Percentiles rank a stretch among this genome's conserved stretches.
Evolutionary conservation across 1,284 basidiomycete species (phyloP).

Genomic region (Coniferiporia sulphurascens): DNA sequence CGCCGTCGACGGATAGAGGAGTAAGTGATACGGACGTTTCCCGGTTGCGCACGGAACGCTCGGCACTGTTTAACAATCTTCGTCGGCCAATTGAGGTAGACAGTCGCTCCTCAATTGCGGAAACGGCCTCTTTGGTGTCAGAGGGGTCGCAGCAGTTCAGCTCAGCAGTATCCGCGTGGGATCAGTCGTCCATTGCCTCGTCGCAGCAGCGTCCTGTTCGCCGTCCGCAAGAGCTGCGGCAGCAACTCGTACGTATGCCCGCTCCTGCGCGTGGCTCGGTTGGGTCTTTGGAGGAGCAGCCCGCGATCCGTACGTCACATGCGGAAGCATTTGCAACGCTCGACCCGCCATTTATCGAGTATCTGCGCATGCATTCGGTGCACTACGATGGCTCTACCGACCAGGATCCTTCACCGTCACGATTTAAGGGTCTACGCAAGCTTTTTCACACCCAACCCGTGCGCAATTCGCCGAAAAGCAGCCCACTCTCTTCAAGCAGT

Average conservation of each 20-base stretch:
- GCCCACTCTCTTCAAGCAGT: conserved; percentile 10
- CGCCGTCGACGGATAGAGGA: conserved; percentile 3
- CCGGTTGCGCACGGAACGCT: neutral
- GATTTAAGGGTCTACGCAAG: conserved; percentile 14
- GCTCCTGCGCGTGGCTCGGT: conserved; percentile 9
- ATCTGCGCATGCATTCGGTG: conserved; percentile 34
- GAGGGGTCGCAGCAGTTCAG: conserved; percentile 18
- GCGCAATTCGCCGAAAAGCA: conserved; percentile 8
- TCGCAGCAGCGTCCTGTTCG: conserved; percentile 12
- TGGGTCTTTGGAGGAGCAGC: conserved; percentile 27
- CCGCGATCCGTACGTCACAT: conserved; percentile 54
- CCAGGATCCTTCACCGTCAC: conserved; percentile 19
- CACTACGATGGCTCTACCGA: conserved; percentile 22
- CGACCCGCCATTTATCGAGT: conserved; percentile 53
- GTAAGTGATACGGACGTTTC: conserved; percentile 3
- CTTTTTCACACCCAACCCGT: conserved; percentile 14
- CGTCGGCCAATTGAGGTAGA: conserved; percentile 1
- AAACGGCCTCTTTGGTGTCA: conserved; percentile 12
- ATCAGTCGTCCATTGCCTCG: conserved; percentile 16
- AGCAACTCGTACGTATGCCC: neutral
- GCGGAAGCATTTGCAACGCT: conserved; percentile 70
- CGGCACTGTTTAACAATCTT: neutral
- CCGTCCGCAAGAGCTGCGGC: conserved; percentile 8
- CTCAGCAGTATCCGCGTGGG: conserved; percentile 15
- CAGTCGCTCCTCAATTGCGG: conserved; percentile 7